Conservation (phyloP, 2,329 filamentous ascomycete genomes). For the Apiospora koreana region DNA sequence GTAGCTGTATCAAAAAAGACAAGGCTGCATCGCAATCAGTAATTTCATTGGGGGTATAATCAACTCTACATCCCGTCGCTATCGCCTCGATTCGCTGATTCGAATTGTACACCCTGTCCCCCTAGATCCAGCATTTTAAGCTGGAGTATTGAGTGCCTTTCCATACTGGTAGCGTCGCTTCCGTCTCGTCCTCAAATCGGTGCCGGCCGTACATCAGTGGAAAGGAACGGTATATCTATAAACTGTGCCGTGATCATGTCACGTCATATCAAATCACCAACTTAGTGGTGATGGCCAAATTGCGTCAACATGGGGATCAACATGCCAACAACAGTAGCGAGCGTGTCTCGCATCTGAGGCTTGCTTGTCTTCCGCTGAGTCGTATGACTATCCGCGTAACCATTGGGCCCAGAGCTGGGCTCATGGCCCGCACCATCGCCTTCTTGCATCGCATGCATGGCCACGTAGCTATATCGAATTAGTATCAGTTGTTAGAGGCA, state of each 20-base stretch:
- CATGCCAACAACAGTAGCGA: constrained; percentile 76
- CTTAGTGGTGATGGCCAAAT: constrained; percentile 71
- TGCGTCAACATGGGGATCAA: constrained; percentile 75
- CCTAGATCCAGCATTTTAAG: not conserved
- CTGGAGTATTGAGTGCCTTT: not conserved
- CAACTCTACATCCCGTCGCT: not conserved
- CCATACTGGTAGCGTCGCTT: not conserved
- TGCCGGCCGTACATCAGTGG: not conserved
- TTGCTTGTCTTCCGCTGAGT: constrained; percentile 53
- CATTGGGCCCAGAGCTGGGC: constrained; percentile 50
- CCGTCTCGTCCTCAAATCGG: not conserved
- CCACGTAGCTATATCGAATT: constrained; percentile 73
- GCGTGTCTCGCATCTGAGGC: constrained; percentile 66
- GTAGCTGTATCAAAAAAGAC: not conserved
- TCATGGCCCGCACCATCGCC: constrained; percentile 56
- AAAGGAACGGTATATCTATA: not conserved
- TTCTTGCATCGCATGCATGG: constrained; percentile 98
- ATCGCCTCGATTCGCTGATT: not conserved
- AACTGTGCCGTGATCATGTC: not conserved
- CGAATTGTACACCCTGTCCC: not conserved
- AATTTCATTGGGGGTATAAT: not conserved
- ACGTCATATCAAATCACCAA: constrained; percentile 2
- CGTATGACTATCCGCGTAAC: constrained; percentile 52
- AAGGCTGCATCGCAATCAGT: not conserved
- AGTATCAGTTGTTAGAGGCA: constrained; percentile 16